A percentile compares a stretch with the other conserved stretches of the same genome.
phyloP scores from a whole-genome alignment of 2,329 filamentous ascomycete genomes.

The Fusarium hostae region DNA sequence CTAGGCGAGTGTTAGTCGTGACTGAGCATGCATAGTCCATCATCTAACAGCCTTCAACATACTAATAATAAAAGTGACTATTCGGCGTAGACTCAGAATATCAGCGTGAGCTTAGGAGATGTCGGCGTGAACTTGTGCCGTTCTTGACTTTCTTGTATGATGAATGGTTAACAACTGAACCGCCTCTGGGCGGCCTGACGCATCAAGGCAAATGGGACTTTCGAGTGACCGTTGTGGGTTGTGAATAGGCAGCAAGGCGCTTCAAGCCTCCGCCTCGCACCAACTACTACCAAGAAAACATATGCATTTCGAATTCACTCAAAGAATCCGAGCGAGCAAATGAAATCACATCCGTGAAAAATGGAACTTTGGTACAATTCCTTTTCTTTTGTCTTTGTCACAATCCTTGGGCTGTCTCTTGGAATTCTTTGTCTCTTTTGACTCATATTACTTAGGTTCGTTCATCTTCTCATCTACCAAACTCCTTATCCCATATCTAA shows the following conservation, averaged over 20 bases:
- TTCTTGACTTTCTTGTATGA: neutral
- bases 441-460: constrained; percentile 15
- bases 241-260: constrained; percentile 38
- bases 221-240: constrained; percentile 13
- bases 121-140: constrained; percentile 12
- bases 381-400: neutral
- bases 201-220: constrained; percentile 11
- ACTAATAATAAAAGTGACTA: neutral
- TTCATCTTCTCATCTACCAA: constrained; percentile 22
- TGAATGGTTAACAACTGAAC: constrained; percentile 2
- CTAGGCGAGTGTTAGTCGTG: neutral
- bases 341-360: constrained; percentile 5
- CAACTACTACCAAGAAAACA: neutral
- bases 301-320: neutral
- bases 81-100: constrained; percentile 18
- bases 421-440: neutral
- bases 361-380: constrained; percentile 25
- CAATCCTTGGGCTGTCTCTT: neutral
- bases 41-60: neutral
- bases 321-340: neutral
- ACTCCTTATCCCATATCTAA: constrained; percentile 37
- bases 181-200: constrained; percentile 18
- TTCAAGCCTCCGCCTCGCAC: constrained; percentile 30
- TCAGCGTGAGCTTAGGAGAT: neutral
- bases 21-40: neutral